Conservation (phyloP, 2,329 filamentous ascomycete species). For the Nemania serpens region DNA sequence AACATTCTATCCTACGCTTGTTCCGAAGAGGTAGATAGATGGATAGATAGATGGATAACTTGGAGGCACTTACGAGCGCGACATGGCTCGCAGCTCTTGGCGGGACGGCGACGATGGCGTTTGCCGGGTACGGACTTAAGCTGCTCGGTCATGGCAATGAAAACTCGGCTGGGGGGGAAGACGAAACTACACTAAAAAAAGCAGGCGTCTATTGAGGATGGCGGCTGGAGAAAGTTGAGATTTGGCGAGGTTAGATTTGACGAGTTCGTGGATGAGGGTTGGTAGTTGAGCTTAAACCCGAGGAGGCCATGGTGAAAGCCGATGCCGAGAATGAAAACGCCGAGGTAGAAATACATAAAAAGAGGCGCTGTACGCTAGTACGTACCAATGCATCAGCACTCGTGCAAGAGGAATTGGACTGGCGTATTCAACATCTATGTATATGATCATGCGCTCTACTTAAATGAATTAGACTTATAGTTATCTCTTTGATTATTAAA, state of each 20-base stretch:
- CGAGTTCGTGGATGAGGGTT: neutral
- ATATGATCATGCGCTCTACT: too few relatives aligned
- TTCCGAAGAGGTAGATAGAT: neutral
- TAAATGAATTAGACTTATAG: too few relatives aligned
- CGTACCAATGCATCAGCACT: too few relatives aligned
- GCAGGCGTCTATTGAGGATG: neutral
- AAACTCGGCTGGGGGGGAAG: constrained; percentile 6
- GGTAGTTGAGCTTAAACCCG: neutral
- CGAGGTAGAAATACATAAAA: neutral
- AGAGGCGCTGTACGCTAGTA: too few relatives aligned
- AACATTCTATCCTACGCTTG: neutral
- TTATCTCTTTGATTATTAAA: too few relatives aligned
- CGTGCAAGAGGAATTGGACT: too few relatives aligned
- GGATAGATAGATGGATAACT: too few relatives aligned
- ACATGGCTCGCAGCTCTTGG: constrained; percentile 31
- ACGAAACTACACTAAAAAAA: neutral
- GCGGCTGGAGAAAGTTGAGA: neutral
- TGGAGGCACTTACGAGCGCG: constrained; percentile 23
- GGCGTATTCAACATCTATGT: too few relatives aligned
- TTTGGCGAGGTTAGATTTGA: neutral
- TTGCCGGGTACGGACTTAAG: constrained; percentile 22
- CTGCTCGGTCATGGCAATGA: constrained; percentile 22
- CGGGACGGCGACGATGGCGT: constrained; percentile 26
- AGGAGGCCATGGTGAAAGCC: neutral
- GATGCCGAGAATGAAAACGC: neutral